A percentile compares a stretch with the other conserved stretches of the same genome.
These are phyloP conservation scores for Glaciozyma antarctica DNA, from an alignment of 768 basidiomycete genomes.

Conservation along the genomic window DNA sequence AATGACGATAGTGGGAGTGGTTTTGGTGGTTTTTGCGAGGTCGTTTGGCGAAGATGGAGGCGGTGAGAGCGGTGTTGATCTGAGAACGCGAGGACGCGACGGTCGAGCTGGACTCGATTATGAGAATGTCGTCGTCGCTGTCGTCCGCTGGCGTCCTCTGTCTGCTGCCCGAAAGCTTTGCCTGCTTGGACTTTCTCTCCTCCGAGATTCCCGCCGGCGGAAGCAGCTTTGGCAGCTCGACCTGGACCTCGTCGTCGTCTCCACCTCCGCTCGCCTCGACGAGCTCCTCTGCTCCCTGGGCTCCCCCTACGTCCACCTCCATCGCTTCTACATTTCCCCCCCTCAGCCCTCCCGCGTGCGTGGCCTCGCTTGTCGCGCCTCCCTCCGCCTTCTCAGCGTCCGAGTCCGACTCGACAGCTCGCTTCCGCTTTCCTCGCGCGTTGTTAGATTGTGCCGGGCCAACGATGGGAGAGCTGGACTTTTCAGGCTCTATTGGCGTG, in stretches of 20 bases:
- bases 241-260: too few relatives aligned
- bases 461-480: background rate
- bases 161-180: background rate
- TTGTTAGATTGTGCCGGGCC: background rate
- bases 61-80: background rate
- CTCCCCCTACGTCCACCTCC: too few relatives aligned
- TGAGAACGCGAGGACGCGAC: background rate
- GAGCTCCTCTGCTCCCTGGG: too few relatives aligned
- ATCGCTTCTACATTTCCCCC: too few relatives aligned
- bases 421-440: background rate
- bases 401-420: background rate
- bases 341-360: too few relatives aligned
- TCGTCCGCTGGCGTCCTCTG: background rate
- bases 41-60: background rate
- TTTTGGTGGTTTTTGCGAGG: background rate
- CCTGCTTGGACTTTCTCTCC: background rate
- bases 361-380: too few relatives aligned
- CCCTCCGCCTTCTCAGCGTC: background rate
- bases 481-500: background rate
- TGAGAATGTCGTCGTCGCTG: background rate
- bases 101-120: background rate
- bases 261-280: too few relatives aligned
- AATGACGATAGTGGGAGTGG: background rate
- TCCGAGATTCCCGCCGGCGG: too few relatives aligned
- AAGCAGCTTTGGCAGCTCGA: too few relatives aligned